These are phyloP conservation scores for Fusarium coicis DNA, from an alignment of 2,329 filamentous ascomycete genomes.

Conservation along the genomic window DNA sequence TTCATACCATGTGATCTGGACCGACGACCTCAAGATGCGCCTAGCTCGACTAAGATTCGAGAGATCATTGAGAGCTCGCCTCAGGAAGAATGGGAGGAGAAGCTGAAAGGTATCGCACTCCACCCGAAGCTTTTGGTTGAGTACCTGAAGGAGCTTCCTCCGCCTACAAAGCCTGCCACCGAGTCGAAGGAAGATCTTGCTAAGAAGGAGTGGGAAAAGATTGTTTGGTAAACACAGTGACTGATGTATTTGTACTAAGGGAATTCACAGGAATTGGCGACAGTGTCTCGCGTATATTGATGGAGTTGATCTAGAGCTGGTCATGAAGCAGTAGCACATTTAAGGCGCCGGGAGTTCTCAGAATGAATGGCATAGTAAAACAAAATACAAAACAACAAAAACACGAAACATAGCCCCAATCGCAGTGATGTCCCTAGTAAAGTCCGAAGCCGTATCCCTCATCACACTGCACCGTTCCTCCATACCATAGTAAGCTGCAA, in stretches of 20 bases:
- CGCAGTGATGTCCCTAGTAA: background rate
- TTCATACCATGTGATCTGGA: slow-evolving; percentile 25
- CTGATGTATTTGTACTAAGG: no score
- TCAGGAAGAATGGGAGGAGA: background rate
- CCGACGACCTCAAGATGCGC: background rate
- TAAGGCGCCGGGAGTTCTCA: background rate
- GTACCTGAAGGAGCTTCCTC: slow-evolving; percentile 4
- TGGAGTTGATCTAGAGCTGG: background rate
- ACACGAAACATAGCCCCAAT: background rate
- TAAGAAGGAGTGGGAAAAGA: background rate
- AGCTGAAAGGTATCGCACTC: slow-evolving; percentile 4
- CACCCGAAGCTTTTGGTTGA: slow-evolving; percentile 14
- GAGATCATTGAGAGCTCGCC: slow-evolving; percentile 16
- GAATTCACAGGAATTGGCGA: no score
- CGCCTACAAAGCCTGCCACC: background rate
- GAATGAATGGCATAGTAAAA: background rate
- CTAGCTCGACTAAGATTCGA: slow-evolving; percentile 42
- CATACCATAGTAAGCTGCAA: background rate
- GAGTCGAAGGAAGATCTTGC: background rate
- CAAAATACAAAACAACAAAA: background rate
- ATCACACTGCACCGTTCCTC: background rate
- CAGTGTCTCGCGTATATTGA: background rate
- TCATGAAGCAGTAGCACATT: background rate
- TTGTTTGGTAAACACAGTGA: background rate
- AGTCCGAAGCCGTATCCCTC: background rate